Conservation (phyloP, 352 stramenopile genomes). For the Phytophthora podocarpi region DNA sequence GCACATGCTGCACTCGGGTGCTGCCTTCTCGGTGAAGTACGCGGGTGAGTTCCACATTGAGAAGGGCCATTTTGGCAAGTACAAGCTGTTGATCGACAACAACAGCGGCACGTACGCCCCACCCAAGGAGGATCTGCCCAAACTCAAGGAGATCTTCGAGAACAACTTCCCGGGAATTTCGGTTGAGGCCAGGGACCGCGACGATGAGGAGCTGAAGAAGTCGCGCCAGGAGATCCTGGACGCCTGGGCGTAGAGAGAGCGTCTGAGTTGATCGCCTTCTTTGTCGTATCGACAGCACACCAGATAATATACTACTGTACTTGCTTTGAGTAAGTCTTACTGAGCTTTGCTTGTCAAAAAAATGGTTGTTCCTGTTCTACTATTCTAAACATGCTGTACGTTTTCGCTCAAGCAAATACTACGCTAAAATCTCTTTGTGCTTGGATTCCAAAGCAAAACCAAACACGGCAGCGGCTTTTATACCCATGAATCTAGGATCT, state of each 20-base stretch:
- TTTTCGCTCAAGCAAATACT: neutral
- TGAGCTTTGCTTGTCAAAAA: too few relatives aligned
- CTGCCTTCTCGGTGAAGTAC: slow-evolving; percentile 39
- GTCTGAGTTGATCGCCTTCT: too few relatives aligned
- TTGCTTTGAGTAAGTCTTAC: neutral
- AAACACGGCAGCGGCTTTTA: slow-evolving; percentile 7
- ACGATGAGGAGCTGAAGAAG: slow-evolving; percentile 32
- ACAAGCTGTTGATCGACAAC: slow-evolving; percentile 49
- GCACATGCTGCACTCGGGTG: slow-evolving; percentile 45
- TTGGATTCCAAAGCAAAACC: neutral
- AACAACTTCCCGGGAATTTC: slow-evolving; percentile 42
- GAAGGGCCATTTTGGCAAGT: slow-evolving; percentile 28
- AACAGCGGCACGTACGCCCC: slow-evolving; percentile 50
- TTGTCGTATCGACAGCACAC: too few relatives aligned
- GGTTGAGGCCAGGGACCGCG: slow-evolving; percentile 30
- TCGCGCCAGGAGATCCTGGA: slow-evolving; percentile 36
- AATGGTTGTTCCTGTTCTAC: too few relatives aligned
- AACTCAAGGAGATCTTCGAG: slow-evolving; percentile 39
- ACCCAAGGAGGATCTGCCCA: slow-evolving; percentile 34
- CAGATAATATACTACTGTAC: neutral
- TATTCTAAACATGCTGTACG: too few relatives aligned
- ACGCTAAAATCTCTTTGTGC: neutral
- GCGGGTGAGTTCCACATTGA: slow-evolving; percentile 45
- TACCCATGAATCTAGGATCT: slow-evolving; percentile 36
- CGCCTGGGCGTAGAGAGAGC: slow-evolving; percentile 35